These are phyloP conservation scores for Sugiyamaella marilandica DNA, from an alignment of 805 yeast genomes.

Conservation along the genomic window DNA sequence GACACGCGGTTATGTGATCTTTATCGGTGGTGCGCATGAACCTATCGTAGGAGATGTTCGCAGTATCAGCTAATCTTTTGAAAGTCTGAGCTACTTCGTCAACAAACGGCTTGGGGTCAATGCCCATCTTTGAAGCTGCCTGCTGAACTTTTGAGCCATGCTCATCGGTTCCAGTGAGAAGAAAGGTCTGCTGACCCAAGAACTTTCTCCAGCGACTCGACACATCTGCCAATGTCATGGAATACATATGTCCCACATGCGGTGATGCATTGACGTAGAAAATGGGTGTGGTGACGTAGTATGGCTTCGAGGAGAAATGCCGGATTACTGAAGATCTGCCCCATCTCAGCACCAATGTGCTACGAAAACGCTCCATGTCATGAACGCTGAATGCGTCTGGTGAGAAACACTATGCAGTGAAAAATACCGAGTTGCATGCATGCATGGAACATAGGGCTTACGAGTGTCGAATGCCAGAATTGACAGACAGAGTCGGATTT, in stretches of 20 bases:
- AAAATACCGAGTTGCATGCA: no score
- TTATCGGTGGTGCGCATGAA: conserved; percentile 87
- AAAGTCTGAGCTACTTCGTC: conserved; percentile 66
- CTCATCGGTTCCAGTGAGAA: conserved; percentile 94
- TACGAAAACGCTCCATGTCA: no score
- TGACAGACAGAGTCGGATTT: no score
- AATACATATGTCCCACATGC: conserved; percentile 88
- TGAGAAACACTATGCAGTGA: no score
- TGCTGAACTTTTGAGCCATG: conserved; percentile 90
- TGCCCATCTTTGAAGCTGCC: conserved; percentile 60
- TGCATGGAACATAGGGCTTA: no score
- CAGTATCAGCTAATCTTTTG: conserved; percentile 52
- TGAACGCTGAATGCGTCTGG: no score
- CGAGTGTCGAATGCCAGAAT: no score
- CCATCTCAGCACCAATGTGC: no score
- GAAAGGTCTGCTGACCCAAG: conserved; percentile 19
- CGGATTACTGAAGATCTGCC: background rate
- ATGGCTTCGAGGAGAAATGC: conserved; percentile 23
- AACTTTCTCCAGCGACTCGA: conserved; percentile 66
- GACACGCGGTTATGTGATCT: conserved; percentile 68
- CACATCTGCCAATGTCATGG: conserved; percentile 80
- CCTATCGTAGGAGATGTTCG: conserved; percentile 59
- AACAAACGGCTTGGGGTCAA: conserved; percentile 64
- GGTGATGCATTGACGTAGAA: conserved; percentile 96
- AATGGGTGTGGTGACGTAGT: conserved; percentile 81